Evolutionary conservation across 148 eudicot genomes (phyloP).

Genomic region (Fallopia convolvulus): DNA sequence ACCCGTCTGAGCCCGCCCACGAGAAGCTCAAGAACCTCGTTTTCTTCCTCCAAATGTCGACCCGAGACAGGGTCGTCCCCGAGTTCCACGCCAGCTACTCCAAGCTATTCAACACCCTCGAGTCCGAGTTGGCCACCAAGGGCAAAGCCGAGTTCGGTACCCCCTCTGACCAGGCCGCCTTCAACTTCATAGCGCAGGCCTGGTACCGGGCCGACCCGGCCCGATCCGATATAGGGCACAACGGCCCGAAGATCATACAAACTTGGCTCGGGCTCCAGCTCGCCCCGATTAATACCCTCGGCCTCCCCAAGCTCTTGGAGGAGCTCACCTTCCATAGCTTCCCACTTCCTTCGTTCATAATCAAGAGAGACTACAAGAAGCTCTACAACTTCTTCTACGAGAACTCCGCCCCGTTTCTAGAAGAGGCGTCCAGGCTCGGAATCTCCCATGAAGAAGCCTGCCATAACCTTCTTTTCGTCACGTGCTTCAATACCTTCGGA

Average conservation of each 20-base stretch:
- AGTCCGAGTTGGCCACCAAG: constrained; percentile 20
- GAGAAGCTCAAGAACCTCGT: constrained; percentile 27
- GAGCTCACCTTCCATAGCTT: constrained; percentile 43
- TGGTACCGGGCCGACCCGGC: constrained; percentile 26
- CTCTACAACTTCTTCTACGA: constrained; percentile 36
- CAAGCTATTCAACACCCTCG: constrained; percentile 27
- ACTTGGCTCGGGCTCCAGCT: constrained; percentile 43
- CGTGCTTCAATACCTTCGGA: constrained; percentile 52
- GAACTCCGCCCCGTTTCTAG: constrained; percentile 24
- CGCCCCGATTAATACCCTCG: constrained; percentile 36
- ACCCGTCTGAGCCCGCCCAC: constrained; percentile 54
- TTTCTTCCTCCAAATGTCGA: constrained; percentile 22
- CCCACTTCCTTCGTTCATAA: constrained; percentile 30
- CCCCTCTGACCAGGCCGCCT: constrained; percentile 28
- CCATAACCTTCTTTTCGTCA: constrained; percentile 49
- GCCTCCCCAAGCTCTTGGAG: constrained; percentile 35
- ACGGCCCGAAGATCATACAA: constrained; percentile 28
- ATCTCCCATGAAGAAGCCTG: constrained; percentile 56
- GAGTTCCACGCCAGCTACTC: constrained; percentile 20
- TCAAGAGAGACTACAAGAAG: constrained; percentile 36
- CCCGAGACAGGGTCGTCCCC: constrained; percentile 19
- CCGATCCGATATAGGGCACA: constrained; percentile 16
- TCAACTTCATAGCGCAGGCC: constrained; percentile 41
- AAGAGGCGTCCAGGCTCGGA: constrained; percentile 42
- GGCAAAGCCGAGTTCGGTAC: constrained; percentile 26